These are phyloP conservation scores for Sarocladium strictum DNA, from an alignment of 2,329 filamentous ascomycete genomes.

Conservation along the genomic window DNA sequence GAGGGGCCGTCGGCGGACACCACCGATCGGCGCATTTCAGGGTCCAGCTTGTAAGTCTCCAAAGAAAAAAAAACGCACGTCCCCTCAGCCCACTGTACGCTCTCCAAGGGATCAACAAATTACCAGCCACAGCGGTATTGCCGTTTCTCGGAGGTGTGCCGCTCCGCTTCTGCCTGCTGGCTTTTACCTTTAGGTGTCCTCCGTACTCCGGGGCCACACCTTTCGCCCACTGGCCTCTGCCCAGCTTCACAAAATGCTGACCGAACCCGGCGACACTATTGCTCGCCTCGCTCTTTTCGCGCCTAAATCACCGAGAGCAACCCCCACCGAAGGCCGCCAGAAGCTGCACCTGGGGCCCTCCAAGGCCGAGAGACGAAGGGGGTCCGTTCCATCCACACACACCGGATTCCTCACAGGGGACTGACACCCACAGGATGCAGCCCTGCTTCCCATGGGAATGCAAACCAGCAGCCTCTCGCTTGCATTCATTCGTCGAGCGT, in stretches of 20 bases:
- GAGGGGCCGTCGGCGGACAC: slow-evolving; percentile 2
- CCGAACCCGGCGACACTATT: not conserved
- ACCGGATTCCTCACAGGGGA: not conserved
- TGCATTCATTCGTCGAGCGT: not conserved
- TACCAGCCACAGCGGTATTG: not conserved
- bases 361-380: not conserved
- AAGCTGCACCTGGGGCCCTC: not conserved
- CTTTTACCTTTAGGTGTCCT: not conserved
- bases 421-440: not conserved
- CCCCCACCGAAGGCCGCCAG: slow-evolving; percentile 5
- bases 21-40: slow-evolving; percentile 8
- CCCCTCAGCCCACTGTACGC: slow-evolving; percentile 1
- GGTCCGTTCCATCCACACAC: not conserved
- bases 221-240: too few relatives aligned
- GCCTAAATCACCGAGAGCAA: not conserved
- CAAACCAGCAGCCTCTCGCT: not conserved
- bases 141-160: slow-evolving; percentile 2
- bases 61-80: not conserved
- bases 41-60: not conserved
- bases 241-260: too few relatives aligned
- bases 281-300: not conserved
- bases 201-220: too few relatives aligned
- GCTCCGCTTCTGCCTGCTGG: not conserved
- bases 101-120: too few relatives aligned
- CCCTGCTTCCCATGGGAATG: slow-evolving; percentile 4